Percentiles rank a stretch among this genome's conserved stretches.
Conservation (phyloP, 2,329 filamentous ascomycete species). For the Phyllosticta citrichinensis region DNA sequence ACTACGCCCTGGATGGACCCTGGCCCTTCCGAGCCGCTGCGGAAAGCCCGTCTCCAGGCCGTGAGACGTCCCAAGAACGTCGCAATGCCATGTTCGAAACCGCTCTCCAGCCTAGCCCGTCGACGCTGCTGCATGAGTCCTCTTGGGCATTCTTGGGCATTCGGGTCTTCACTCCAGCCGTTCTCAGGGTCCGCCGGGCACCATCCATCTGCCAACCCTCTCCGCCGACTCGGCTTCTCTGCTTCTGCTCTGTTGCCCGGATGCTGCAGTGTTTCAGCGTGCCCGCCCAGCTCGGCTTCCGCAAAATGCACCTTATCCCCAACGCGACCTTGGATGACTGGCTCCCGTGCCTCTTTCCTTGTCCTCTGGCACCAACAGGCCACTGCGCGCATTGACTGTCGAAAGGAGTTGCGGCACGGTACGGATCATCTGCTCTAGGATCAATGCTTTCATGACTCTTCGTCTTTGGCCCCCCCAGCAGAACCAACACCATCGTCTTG, state of each 20-base stretch:
- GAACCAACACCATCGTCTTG: background rate
- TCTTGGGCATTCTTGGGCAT: background rate
- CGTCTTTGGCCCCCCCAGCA: background rate
- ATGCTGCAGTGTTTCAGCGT: background rate
- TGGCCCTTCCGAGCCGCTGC: background rate
- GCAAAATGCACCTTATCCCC: background rate
- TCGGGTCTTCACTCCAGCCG: background rate
- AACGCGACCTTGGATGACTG: background rate
- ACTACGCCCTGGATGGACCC: background rate
- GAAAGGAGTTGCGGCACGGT: background rate
- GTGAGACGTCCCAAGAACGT: background rate
- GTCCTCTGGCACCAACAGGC: no score
- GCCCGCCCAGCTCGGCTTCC: background rate
- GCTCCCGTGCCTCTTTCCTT: no score
- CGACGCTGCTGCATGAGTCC: background rate
- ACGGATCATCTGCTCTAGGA: background rate
- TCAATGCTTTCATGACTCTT: background rate
- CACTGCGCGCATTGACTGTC: background rate
- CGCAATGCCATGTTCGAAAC: background rate
- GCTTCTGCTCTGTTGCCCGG: background rate
- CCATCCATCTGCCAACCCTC: background rate
- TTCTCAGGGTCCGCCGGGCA: background rate
- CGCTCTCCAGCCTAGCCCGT: background rate
- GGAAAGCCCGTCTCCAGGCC: background rate
- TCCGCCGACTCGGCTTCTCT: background rate